Percentiles rank a stretch among this genome's conserved stretches.
Evolutionary conservation across 495 filamentous ascomycete species (phyloP).

Genomic region (Geopyxis carbonaria): DNA sequence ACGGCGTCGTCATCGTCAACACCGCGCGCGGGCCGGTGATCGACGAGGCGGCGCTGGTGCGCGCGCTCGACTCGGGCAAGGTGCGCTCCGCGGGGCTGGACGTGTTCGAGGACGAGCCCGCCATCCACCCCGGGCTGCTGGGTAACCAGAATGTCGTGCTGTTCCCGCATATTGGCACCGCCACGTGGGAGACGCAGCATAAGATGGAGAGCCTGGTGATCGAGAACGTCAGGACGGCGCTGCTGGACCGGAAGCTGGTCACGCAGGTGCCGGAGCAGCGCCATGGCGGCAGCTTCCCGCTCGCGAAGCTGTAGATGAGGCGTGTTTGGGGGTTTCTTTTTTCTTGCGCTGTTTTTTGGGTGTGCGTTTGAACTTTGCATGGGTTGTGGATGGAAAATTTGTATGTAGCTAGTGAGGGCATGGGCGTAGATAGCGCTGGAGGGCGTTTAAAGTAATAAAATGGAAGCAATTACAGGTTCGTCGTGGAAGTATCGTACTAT

Average conservation of each 20-base stretch:
- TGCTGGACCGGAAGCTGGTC: slow-evolving; percentile 45
- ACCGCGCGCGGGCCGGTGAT: slow-evolving; percentile 55
- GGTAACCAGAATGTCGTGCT: slow-evolving; percentile 43
- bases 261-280: slow-evolving; percentile 60
- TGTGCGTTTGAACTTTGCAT: no score
- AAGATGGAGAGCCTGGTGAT: slow-evolving; percentile 50
- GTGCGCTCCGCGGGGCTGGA: slow-evolving; percentile 46
- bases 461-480: no score
- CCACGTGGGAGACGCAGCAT: slow-evolving; percentile 41
- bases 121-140: slow-evolving; percentile 43
- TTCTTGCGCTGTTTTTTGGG: no score
- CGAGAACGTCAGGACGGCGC: slow-evolving; percentile 42
- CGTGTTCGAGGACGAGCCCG: slow-evolving; percentile 54
- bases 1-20: slow-evolving; percentile 50
- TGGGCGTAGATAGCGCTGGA: no score
- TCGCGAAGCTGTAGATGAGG: no score
- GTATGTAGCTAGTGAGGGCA: no score
- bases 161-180: slow-evolving; percentile 55
- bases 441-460: no score
- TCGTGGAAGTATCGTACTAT: no score
- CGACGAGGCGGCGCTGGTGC: slow-evolving; percentile 49
- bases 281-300: no score
- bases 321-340: no score
- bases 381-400: no score
- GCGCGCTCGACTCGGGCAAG: slow-evolving; percentile 43